These are phyloP conservation scores for Thielaviopsis populi DNA, from an alignment of 2,329 filamentous ascomycete genomes.

Conservation along the genomic window DNA sequence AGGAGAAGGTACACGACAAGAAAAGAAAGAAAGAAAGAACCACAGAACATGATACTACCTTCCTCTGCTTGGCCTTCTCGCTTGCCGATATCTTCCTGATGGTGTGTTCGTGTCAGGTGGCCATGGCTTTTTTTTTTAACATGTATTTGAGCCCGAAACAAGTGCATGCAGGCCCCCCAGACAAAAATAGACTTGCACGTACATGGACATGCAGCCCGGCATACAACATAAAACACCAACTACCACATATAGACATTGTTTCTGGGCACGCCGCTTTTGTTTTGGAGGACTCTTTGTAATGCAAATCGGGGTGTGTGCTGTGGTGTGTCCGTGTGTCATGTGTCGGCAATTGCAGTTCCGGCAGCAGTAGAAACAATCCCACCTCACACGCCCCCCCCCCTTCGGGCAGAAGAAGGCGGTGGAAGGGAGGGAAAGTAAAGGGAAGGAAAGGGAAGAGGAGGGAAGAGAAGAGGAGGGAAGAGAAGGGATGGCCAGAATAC, in stretches of 20 bases:
- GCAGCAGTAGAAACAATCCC: not conserved
- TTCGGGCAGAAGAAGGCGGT: not conserved
- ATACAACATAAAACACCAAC: not conserved
- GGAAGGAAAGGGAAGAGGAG: not conserved
- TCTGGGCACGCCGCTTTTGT: not conserved
- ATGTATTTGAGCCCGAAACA: not conserved
- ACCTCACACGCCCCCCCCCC: not conserved
- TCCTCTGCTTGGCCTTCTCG: too few species aligned
- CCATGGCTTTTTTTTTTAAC: not conserved
- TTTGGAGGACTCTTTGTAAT: not conserved
- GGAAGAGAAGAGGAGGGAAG: not conserved
- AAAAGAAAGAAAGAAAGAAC: too few species aligned
- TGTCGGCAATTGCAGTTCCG: not conserved
- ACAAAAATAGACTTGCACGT: not conserved
- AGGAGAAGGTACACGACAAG: not conserved
- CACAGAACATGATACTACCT: too few species aligned
- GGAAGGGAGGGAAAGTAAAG: not conserved
- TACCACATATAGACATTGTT: constrained; percentile 3
- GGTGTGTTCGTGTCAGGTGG: not conserved
- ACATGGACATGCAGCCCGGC: not conserved
- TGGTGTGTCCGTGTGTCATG: not conserved
- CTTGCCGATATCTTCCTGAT: not conserved
- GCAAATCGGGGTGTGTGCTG: not conserved
- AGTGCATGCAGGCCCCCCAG: not conserved
- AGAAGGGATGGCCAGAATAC: not conserved